These are phyloP conservation scores for Poa pratensis DNA, from an alignment of 176 grass and related monocot genomes.

Conservation along the genomic window DNA sequence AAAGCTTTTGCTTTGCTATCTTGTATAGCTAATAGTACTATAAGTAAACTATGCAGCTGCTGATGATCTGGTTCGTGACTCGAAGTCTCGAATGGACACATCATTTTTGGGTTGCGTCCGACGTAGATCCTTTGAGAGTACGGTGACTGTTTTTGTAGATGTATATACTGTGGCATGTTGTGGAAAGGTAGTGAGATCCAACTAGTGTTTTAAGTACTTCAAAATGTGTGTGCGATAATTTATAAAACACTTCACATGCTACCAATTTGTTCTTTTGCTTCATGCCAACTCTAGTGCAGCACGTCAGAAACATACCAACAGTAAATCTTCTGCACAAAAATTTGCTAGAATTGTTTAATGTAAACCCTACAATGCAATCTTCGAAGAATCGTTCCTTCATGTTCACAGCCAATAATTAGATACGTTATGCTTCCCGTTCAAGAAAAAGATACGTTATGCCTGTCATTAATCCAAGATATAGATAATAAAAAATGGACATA, in stretches of 20 bases:
- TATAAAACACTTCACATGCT: background rate
- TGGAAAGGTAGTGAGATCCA: slow-evolving; percentile 40
- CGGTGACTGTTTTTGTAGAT: too few relatives aligned
- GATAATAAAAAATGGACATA: background rate
- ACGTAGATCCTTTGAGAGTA: background rate
- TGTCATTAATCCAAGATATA: slow-evolving; percentile 16
- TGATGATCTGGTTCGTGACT: slow-evolving; percentile 32
- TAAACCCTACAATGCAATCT: background rate
- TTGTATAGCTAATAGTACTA: slow-evolving; percentile 18
- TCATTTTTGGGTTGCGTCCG: slow-evolving; percentile 49
- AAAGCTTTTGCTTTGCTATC: slow-evolving; percentile 15
- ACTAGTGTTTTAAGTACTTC: slow-evolving; percentile 6
- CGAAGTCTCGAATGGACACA: slow-evolving; percentile 1
- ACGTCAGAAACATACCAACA: too few relatives aligned
- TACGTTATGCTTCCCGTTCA: too few relatives aligned
- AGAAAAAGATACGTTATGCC: too few relatives aligned
- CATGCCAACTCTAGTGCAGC: background rate
- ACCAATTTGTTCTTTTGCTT: slow-evolving; percentile 14
- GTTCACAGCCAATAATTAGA: slow-evolving; percentile 22
- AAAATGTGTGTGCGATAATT: background rate
- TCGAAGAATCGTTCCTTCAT: slow-evolving; percentile 28
- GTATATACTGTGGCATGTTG: too few relatives aligned
- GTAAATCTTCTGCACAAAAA: background rate
- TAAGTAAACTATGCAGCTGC: slow-evolving; percentile 20
- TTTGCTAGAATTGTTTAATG: background rate